phyloP scores from a whole-genome alignment of 1,284 basidiomycete genomes.

The Psilocybe mexicana region DNA sequence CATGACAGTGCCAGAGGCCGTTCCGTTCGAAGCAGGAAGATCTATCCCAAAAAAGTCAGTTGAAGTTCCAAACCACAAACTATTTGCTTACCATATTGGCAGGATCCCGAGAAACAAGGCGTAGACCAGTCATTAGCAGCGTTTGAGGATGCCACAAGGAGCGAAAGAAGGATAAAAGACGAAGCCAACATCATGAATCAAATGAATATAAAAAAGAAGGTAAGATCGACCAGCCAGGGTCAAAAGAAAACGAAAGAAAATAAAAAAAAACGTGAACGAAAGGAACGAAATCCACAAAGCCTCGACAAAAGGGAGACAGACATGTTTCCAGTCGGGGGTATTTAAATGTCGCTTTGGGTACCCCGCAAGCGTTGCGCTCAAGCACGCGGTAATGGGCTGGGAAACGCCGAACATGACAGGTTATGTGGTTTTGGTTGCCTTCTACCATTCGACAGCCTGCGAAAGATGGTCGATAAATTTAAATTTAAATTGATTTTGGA shows the following conservation, averaged over 20 bases:
- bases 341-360: conserved; percentile 3
- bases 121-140: conserved; percentile 46
- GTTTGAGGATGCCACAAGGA: conserved; percentile 2
- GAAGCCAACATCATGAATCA: conserved; percentile 2
- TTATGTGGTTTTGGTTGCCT: background rate
- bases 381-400: conserved; percentile 1
- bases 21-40: conserved; percentile 16
- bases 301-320: background rate
- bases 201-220: conserved; percentile 1
- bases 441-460: conserved; percentile 2
- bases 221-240: conserved; percentile 15
- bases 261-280: conserved; percentile 3
- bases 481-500: too few relatives aligned
- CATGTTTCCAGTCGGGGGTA: background rate
- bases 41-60: conserved; percentile 9
- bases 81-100: conserved; percentile 35
- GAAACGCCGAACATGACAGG: background rate
- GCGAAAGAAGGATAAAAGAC: conserved; percentile 8
- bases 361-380: background rate
- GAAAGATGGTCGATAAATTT: background rate
- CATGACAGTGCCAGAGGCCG: conserved; percentile 30
- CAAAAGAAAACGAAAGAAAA: background rate
- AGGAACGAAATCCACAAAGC: background rate
- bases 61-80: background rate
- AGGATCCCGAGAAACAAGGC: conserved; percentile 42